Evolutionary conservation across 306 rosid genomes (phyloP), one percentile per base, ranked within the genome.

Genomic region (Rosa chinensis): DNA sequence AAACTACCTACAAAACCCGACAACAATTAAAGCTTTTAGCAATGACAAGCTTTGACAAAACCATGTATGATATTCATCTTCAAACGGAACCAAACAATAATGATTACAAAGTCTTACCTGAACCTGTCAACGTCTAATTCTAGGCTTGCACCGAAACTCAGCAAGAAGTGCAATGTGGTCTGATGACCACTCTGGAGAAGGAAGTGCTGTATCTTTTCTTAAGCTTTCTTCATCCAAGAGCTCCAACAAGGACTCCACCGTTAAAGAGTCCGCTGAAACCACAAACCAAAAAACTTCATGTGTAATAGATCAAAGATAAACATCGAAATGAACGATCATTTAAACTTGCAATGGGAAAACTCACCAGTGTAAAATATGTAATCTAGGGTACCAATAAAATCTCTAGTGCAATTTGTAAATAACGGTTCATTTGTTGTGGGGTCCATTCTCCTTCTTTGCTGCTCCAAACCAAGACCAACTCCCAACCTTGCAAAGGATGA

Each of bases 151-250:
- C 72, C 93, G 99, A 50, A 95, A 93, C 83, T 90, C 98, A 4
- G 96, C 99, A 78, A 95, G 88, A 76, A 95, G 96, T 63, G 99
- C 99, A 76, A 91, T 90, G 80, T 95, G 99, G 91, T 95, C 97
- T 10, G 99, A 95, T 84, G 99, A 93, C 99, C 99, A 95, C 86
- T 90, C 97, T 44, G 98, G 99, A 61, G 99, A 95, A 84, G 99
- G 99, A 87, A 95, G 98, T 25, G 98, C 99, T 32, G 99, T 93
- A 86, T 93, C 97, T 86, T 93, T 95, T 90, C 97, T 91, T 88
- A 95, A 90, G 84, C 94, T 90, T 77, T 91, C 97, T 89, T 93
- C 99, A 52, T 95, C 99, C 88, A 95, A 81, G 85, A 95, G 92
- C 90, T 95, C 99, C 90, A 95, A 83, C 44, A 95, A 88, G 70